These are phyloP conservation scores for Nicotiana undulata DNA, from an alignment of 257 asterid species.

Conservation along the genomic window DNA sequence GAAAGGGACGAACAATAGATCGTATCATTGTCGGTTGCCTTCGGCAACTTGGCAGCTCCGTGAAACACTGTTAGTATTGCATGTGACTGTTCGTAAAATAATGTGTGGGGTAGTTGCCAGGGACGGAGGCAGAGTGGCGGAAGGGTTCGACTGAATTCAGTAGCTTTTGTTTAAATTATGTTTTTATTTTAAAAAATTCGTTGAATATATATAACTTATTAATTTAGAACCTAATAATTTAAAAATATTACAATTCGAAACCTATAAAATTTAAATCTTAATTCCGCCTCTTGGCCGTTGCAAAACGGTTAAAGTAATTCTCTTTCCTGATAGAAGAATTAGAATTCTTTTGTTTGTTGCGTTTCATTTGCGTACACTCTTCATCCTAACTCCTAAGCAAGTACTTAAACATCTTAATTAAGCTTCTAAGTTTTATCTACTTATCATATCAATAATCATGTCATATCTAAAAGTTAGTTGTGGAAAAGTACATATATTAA, in stretches of 20 bases:
- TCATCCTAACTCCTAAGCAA: neutral
- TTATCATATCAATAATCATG: neutral
- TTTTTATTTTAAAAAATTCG: too few relatives aligned
- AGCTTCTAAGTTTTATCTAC: neutral
- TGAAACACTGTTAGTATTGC: neutral
- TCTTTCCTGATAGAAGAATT: neutral
- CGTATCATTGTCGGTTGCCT: neutral
- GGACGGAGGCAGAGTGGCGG: too few relatives aligned
- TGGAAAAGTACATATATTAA: neutral
- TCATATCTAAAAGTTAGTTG: neutral
- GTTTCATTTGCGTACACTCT: constrained; percentile 2
- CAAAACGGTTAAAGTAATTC: neutral
- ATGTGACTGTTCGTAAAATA: neutral
- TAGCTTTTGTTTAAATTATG: too few relatives aligned
- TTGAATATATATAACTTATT: too few relatives aligned
- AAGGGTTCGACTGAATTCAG: too few relatives aligned
- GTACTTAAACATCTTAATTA: neutral
- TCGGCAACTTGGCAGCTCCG: neutral
- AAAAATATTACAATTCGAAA: too few relatives aligned
- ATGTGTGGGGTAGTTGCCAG: constrained; percentile 1
- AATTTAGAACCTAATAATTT: too few relatives aligned
- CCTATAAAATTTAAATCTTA: too few relatives aligned
- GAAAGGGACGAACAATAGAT: neutral
- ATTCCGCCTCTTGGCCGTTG: too few relatives aligned
- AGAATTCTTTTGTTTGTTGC: neutral